These are phyloP conservation scores for Boletus reticuloceps DNA, from an alignment of 768 basidiomycete species.

Conservation along the genomic window DNA sequence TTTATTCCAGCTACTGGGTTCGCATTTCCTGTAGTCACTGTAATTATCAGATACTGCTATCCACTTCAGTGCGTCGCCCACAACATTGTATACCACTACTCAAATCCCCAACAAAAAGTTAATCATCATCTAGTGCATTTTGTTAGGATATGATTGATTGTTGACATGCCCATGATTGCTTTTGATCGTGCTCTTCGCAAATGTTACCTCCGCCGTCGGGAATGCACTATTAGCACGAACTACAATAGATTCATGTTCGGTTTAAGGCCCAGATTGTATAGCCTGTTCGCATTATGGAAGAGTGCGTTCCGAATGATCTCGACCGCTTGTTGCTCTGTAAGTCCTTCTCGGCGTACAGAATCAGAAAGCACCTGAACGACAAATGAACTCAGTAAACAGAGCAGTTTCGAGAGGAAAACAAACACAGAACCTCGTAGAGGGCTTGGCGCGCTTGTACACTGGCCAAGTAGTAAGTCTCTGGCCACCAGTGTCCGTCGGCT, in stretches of 20 bases:
- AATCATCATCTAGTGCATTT: too few relatives aligned
- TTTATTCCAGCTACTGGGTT: too few relatives aligned
- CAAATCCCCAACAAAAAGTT: too few relatives aligned
- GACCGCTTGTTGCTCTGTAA: conserved; percentile 55
- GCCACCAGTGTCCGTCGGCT: conserved; percentile 50
- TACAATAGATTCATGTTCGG: conserved; percentile 21
- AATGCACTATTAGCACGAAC: too few relatives aligned
- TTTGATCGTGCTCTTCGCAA: too few relatives aligned
- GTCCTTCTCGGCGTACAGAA: conserved; percentile 44
- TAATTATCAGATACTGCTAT: too few relatives aligned
- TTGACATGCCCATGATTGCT: too few relatives aligned
- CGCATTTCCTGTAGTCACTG: too few relatives aligned
- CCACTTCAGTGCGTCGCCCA: too few relatives aligned
- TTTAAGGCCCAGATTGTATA: conserved; percentile 57
- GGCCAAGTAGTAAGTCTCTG: conserved; percentile 72
- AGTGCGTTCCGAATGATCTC: conserved; percentile 52
- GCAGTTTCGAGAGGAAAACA: neutral
- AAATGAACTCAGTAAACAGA: conserved; percentile 55
- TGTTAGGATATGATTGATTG: too few relatives aligned
- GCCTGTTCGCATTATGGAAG: conserved; percentile 63
- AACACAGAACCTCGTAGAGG: conserved; percentile 50
- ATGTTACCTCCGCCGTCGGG: too few relatives aligned
- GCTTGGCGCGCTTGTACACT: conserved; percentile 60
- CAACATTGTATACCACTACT: too few relatives aligned
- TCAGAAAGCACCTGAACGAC: conserved; percentile 53